Evolutionary conservation across 176 grass and related monocot genomes (phyloP), one percentile per base, ranked within the genome.

Genomic region (Stipa capillata): DNA sequence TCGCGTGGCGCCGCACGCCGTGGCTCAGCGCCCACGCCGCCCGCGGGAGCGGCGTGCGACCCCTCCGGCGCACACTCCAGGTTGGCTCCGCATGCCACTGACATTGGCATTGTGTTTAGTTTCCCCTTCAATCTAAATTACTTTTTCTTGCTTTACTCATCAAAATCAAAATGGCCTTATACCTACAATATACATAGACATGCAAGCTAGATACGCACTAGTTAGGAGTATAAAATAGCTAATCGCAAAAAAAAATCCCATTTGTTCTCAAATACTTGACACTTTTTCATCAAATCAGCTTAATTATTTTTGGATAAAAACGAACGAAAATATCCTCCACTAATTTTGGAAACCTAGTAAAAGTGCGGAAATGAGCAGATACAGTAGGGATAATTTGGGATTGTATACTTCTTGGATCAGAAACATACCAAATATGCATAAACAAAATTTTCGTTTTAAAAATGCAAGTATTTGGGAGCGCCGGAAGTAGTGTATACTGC

Each of bases 1-100:
- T 93, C 63, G 90, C 93, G 58, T 97, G 93, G 93, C 90, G 93
- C 47, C 87, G 93, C 69, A 97, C 93, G 53, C 93, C 93, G 0
- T 97, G 93, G 93, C 82, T 93, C 47, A 82, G 88, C 6, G 90
- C 93, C 27, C 93, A 97, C 76, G 90, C 93, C 42, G 66, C 66
- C 13, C 66, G 66, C 25, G 66, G 93, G 31, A 90, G 90, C n/a
- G 90, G 88, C 24, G 81, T 87, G 9, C 83, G 93, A 2, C 93
- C 93, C 6, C 85, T 97, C 77, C 93, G 93, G 0, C 90, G 93
- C 25, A 80, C 88, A 0, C 85, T 97, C 60, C 93, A 97, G 88
- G 93, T 89, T 88, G 87, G 90, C 85, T 49, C 31, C 4, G 13
- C 31, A 25, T 42, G n/a, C 64, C 32, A 11, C 37, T 36, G 28